These are phyloP conservation scores for Hypoxylon rubiginosum DNA, from an alignment of 2,329 filamentous ascomycete species.

Conservation along the genomic window DNA sequence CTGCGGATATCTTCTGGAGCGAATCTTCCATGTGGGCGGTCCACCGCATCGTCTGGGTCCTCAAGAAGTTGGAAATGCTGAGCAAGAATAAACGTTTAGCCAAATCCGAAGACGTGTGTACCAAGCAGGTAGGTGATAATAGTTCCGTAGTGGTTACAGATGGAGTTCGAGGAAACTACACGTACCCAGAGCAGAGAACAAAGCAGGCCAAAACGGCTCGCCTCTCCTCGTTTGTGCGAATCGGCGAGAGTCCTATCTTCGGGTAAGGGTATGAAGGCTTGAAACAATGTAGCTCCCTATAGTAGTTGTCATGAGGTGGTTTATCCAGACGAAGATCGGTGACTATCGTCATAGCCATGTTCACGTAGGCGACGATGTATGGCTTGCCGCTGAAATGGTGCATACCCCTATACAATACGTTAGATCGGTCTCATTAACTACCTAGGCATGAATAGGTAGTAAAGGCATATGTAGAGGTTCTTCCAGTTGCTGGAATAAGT, in stretches of 20 bases:
- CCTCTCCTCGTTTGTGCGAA: slow-evolving; percentile 52
- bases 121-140: too few relatives aligned
- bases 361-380: slow-evolving; percentile 59
- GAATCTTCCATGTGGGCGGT: slow-evolving; percentile 71
- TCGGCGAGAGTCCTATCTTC: slow-evolving; percentile 19
- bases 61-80: slow-evolving; percentile 47
- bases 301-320: slow-evolving; percentile 42
- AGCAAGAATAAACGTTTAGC: neutral
- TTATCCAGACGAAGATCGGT: slow-evolving; percentile 62
- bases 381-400: slow-evolving; percentile 55
- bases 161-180: neutral
- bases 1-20: slow-evolving; percentile 60
- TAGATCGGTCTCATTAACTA: slow-evolving; percentile 50
- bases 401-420: slow-evolving; percentile 44
- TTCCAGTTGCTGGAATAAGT: slow-evolving; percentile 49
- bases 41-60: slow-evolving; percentile 62
- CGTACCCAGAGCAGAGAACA: slow-evolving; percentile 48
- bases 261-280: slow-evolving; percentile 41
- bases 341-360: slow-evolving; percentile 59
- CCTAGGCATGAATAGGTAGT: neutral
- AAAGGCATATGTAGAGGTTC: too few relatives aligned
- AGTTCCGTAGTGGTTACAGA: neutral
- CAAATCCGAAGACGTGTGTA: neutral
- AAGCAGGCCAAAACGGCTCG: slow-evolving; percentile 50
- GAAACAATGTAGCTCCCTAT: slow-evolving; percentile 43